Conservation (phyloP, 2,329 filamentous ascomycete species). For the Bipolaris zeicola region DNA sequence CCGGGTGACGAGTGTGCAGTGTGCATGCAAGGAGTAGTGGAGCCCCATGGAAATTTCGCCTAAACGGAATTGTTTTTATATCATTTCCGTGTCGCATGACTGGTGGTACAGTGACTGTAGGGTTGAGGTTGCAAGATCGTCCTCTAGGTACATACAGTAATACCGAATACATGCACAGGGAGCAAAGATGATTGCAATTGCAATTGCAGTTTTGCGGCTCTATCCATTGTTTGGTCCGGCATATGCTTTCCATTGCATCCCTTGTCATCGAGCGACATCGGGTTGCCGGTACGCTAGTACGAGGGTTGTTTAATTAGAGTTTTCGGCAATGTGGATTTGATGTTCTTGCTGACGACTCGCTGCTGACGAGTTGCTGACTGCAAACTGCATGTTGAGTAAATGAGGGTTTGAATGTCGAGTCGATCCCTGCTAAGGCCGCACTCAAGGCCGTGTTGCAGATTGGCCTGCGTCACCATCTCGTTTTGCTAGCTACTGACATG, state of each 20-base stretch:
- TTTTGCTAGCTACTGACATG: background rate
- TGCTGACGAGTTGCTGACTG: background rate
- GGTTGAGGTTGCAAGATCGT: background rate
- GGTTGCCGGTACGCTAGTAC: background rate
- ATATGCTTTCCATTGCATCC: conserved; percentile 1
- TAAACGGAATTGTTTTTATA: background rate
- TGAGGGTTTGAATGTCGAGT: background rate
- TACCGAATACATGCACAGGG: background rate
- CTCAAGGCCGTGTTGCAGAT: conserved; percentile 1
- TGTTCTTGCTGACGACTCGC: background rate
- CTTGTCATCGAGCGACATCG: conserved; percentile 6
- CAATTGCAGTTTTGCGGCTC: conserved; percentile 14
- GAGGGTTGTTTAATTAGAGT: conserved; percentile 1
- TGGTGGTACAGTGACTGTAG: background rate
- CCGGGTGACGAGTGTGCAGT: background rate
- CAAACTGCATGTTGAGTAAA: background rate
- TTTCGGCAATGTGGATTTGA: background rate
- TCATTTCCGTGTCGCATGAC: background rate
- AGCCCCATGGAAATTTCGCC: background rate
- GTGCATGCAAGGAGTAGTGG: background rate
- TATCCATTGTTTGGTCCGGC: conserved; percentile 8
- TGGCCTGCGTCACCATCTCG: conserved; percentile 4
- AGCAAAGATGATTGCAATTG: background rate
- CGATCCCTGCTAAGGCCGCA: background rate
- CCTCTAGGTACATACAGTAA: background rate